phyloP scores from a whole-genome alignment of 2,329 filamentous ascomycete genomes.

The Peltaster fructicola region DNA sequence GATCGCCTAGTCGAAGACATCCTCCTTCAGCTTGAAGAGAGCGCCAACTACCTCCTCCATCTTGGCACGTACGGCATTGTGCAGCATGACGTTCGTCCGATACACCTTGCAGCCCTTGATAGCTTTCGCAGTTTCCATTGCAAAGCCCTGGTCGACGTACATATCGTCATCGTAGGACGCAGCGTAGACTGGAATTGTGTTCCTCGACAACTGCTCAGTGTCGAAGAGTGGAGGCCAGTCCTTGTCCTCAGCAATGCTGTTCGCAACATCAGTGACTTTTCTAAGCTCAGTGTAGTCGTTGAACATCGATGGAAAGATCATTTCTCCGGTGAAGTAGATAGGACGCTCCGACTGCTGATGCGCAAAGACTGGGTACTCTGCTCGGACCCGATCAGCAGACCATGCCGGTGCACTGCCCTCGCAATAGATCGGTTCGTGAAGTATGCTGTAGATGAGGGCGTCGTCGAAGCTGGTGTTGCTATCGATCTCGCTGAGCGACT shows the following conservation, averaged over 20 bases:
- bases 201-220: conserved; percentile 50
- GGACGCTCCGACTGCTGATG: conserved; percentile 29
- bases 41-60: conserved; percentile 60
- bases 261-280: conserved; percentile 49
- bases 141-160: conserved; percentile 70
- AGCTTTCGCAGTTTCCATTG: conserved; percentile 52
- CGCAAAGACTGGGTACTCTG: conserved; percentile 30
- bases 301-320: conserved; percentile 78
- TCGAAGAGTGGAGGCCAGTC: conserved; percentile 69
- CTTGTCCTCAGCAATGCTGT: conserved; percentile 47
- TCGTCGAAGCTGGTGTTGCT: conserved; percentile 51
- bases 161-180: conserved; percentile 75
- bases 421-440: conserved; percentile 83
- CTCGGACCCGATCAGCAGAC: conserved; percentile 52
- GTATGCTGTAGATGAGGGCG: conserved; percentile 63
- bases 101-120: conserved; percentile 66
- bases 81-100: conserved; percentile 74
- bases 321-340: conserved; percentile 76
- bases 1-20: conserved; percentile 44
- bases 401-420: conserved; percentile 52
- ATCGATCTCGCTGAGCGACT: conserved; percentile 54
- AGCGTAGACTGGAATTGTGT: conserved; percentile 72
- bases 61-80: conserved; percentile 60
- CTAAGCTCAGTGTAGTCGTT: conserved; percentile 60
- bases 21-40: conserved; percentile 61